These are phyloP conservation scores for Phytophthora fragariaefolia DNA, from an alignment of 352 stramenopile species.

Conservation along the genomic window DNA sequence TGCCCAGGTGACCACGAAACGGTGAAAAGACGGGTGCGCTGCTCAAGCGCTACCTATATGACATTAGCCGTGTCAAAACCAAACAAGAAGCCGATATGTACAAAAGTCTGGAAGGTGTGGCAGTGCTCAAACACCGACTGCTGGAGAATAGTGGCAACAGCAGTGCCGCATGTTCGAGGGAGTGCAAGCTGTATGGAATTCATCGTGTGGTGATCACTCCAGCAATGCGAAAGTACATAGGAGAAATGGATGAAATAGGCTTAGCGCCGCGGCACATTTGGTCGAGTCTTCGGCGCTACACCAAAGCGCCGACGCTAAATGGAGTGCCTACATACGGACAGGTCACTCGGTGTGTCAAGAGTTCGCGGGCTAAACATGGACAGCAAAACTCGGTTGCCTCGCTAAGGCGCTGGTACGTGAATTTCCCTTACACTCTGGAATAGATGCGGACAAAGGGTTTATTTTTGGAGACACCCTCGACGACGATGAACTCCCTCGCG, in stretches of 20 bases:
- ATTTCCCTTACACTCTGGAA: not conserved
- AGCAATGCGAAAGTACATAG: constrained; percentile 7
- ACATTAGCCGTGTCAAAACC: not conserved
- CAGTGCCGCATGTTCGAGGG: not conserved
- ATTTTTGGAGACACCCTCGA: not conserved
- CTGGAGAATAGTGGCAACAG: not conserved
- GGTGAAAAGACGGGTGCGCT: not conserved
- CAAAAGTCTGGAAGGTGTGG: constrained; percentile 10
- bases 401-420: not conserved
- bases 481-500: not conserved
- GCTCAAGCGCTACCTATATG: not conserved
- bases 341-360: constrained; percentile 5
- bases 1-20: not conserved
- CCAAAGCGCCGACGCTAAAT: not conserved
- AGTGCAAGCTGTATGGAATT: not conserved
- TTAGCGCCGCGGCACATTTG: constrained; percentile 9
- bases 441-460: not conserved
- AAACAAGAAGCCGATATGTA: not conserved
- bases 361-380: not conserved
- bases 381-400: not conserved
- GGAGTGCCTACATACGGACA: constrained; percentile 2
- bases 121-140: not conserved
- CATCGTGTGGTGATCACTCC: not conserved
- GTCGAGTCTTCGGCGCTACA: constrained; percentile 1
- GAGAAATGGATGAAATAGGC: constrained; percentile 8